A percentile compares a stretch with the other conserved stretches of the same genome.
phyloP scores from a whole-genome alignment of 345 rosid species.

The Punica granatum region DNA sequence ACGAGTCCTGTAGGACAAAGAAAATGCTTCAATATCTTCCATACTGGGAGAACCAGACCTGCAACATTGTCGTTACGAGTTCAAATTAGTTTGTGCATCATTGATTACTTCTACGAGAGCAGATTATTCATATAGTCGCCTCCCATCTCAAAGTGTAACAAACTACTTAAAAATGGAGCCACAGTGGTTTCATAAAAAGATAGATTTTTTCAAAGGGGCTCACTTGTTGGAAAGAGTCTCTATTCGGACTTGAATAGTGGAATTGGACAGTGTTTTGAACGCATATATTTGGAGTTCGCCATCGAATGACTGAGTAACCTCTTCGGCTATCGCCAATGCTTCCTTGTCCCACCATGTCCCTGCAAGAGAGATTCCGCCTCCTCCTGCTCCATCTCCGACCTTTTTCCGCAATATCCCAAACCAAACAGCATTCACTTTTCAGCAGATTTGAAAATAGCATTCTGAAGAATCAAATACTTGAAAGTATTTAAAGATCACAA shows the following conservation, averaged over 20 bases:
- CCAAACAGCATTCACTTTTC: background rate
- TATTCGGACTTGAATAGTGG: constrained; percentile 63
- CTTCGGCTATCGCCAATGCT: constrained; percentile 57
- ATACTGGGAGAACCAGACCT: constrained; percentile 72
- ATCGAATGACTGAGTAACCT: constrained; percentile 48
- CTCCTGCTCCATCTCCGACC: constrained; percentile 84
- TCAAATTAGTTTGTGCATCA: no score
- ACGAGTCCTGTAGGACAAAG: constrained; percentile 43
- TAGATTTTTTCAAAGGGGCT: constrained; percentile 7
- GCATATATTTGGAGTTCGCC: constrained; percentile 72
- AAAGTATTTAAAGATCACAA: background rate
- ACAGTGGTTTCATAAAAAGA: background rate
- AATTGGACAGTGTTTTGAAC: constrained; percentile 60
- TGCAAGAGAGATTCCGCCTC: constrained; percentile 77
- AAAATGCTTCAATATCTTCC: constrained; percentile 77
- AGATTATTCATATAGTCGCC: background rate
- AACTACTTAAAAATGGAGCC: no score
- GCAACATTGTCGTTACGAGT: background rate
- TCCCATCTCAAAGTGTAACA: background rate
- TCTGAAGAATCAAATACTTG: background rate
- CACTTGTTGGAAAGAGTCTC: constrained; percentile 75
- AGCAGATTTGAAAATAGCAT: background rate
- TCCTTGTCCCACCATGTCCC: constrained; percentile 89
- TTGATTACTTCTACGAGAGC: no score
- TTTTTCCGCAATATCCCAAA: constrained; percentile 14